phyloP scores from a whole-genome alignment of 1,284 basidiomycete genomes.

The Xerocomus cyaneibrunnescens region DNA sequence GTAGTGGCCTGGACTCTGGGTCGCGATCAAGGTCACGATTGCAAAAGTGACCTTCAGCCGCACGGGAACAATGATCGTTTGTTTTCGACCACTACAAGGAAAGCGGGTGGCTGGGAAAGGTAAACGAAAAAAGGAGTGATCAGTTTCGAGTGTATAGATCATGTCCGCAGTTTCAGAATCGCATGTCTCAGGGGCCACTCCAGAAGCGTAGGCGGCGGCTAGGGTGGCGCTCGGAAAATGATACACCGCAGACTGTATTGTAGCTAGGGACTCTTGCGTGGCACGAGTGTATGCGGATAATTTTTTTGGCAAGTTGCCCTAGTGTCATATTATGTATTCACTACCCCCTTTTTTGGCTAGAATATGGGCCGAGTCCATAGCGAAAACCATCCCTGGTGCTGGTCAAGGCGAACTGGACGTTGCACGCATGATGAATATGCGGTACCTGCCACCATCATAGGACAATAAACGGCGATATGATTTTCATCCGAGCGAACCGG shows the following conservation, averaged over 20 bases:
- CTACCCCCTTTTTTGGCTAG: too few relatives aligned
- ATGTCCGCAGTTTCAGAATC: not conserved
- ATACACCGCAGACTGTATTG: not conserved
- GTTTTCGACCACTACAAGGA: not conserved
- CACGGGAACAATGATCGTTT: not conserved
- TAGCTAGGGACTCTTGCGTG: too few relatives aligned
- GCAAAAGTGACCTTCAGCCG: not conserved
- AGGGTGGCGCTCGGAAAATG: not conserved
- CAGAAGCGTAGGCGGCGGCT: not conserved
- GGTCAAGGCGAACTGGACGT: too few relatives aligned
- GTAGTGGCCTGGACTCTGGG: not conserved
- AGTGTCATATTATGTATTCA: too few relatives aligned
- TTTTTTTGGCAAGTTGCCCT: too few relatives aligned
- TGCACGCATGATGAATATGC: too few relatives aligned
- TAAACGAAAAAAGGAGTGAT: not conserved
- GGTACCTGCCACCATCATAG: too few relatives aligned
- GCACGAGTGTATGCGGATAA: too few relatives aligned
- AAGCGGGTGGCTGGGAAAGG: not conserved
- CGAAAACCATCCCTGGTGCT: too few relatives aligned
- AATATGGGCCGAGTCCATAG: too few relatives aligned
- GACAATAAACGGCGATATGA: not conserved
- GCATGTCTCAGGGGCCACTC: not conserved
- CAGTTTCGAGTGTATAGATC: too few relatives aligned
- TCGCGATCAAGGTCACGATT: too few relatives aligned
- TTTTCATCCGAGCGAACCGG: not conserved